Conservation (phyloP, 1,284 basidiomycete genomes). For the Exsudoporus floridanus region DNA sequence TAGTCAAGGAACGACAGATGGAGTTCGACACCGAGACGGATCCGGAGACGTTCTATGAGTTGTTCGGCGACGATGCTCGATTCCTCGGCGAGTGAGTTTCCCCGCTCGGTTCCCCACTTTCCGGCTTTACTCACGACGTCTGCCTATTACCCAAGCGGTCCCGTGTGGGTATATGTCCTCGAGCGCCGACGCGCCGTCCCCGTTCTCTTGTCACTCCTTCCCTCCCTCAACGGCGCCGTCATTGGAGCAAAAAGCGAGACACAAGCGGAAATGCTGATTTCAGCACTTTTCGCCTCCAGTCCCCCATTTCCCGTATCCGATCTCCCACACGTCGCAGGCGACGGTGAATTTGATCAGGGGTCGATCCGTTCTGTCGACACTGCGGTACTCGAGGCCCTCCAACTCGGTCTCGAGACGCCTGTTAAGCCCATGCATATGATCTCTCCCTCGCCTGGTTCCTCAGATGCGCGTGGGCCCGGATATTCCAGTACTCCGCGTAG, state of each 20-base stretch:
- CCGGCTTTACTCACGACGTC: conserved; percentile 4
- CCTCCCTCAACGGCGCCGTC: conserved; percentile 67
- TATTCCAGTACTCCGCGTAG: conserved; percentile 22
- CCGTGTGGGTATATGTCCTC: conserved; percentile 84
- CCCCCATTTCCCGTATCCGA: conserved; percentile 71
- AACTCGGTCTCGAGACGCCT: conserved; percentile 40
- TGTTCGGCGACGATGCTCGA: conserved; percentile 73
- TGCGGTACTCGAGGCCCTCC: conserved; percentile 47
- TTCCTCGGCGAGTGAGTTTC: conserved; percentile 69
- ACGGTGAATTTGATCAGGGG: conserved; percentile 36
- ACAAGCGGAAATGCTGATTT: conserved; percentile 72
- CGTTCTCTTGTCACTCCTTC: conserved; percentile 72
- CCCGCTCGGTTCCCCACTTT: conserved; percentile 4
- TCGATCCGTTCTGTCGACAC: conserved; percentile 50
- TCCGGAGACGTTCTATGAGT: conserved; percentile 69
- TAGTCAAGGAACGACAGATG: conserved; percentile 81
- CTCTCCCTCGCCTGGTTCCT: conserved; percentile 42
- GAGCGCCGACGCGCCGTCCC: conserved; percentile 75
- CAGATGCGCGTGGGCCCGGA: conserved; percentile 25
- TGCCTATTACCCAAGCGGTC: conserved; percentile 45
- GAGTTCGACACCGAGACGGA: conserved; percentile 78
- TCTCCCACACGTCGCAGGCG: conserved; percentile 49
- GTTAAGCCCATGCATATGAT: conserved; percentile 44
- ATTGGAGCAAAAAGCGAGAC: conserved; percentile 66
- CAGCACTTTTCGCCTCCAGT: conserved; percentile 71